A percentile compares a stretch with the other conserved stretches of the same genome.
Evolutionary conservation across 352 stramenopile genomes (phyloP).

Genomic region (Pilasporangium apinafurcum): DNA sequence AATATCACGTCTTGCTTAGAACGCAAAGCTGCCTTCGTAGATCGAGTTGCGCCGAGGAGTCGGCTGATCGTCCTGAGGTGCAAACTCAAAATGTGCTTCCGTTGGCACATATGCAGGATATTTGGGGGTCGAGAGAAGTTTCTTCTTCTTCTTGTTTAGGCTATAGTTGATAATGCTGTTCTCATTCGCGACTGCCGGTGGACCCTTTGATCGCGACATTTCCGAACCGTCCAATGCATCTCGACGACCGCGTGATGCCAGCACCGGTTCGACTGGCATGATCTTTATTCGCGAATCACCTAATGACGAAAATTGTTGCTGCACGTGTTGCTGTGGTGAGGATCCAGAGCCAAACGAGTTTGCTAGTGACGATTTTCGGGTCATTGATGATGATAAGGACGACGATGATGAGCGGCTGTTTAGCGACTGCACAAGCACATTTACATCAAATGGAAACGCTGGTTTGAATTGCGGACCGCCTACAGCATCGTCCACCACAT

Average conservation of each 20-base stretch:
- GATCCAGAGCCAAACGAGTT: slow-evolving; percentile 8
- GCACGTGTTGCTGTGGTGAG: neutral
- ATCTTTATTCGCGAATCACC: slow-evolving; percentile 21
- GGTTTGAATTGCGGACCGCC: slow-evolving; percentile 25
- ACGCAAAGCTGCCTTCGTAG: slow-evolving; percentile 52
- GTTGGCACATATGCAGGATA: neutral
- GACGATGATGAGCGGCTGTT: slow-evolving; percentile 14
- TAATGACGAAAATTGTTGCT: neutral
- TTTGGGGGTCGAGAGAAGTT: slow-evolving; percentile 17
- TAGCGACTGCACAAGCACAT: slow-evolving; percentile 30
- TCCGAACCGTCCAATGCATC: slow-evolving; percentile 34
- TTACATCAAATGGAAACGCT: slow-evolving; percentile 50
- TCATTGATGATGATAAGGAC: slow-evolving; percentile 20
- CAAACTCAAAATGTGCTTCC: neutral
- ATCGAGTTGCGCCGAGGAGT: slow-evolving; percentile 27
- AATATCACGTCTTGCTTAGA: slow-evolving; percentile 24
- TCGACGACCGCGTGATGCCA: slow-evolving; percentile 24
- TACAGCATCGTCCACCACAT: neutral
- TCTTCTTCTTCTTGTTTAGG: slow-evolving; percentile 57
- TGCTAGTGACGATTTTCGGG: slow-evolving; percentile 10
- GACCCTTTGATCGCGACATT: slow-evolving; percentile 9
- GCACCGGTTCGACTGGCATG: slow-evolving; percentile 11
- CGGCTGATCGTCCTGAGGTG: too few relatives aligned
- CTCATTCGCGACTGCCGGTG: slow-evolving; percentile 3
- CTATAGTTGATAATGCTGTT: slow-evolving; percentile 56